A percentile compares a stretch with the other conserved stretches of the same genome.
phyloP scores from a whole-genome alignment of 257 asterid genomes.

The Sherardia arvensis region DNA sequence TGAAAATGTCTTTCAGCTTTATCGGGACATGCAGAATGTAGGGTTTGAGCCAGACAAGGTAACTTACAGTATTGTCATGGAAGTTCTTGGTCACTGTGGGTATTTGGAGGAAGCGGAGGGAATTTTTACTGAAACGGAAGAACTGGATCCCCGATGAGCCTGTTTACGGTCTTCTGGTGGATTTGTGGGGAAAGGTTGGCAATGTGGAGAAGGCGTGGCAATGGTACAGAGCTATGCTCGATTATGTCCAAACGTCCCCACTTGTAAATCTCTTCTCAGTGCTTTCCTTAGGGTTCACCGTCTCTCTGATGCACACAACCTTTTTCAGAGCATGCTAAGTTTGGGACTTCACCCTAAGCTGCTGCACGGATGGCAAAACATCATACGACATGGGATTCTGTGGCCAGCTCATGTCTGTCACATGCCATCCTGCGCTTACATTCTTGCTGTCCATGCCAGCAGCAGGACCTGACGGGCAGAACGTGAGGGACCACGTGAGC shows the following conservation, averaged over 20 bases:
- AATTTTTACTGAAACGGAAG: conserved; percentile 58
- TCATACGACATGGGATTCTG: no score
- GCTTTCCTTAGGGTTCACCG: conserved; percentile 92
- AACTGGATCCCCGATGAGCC: conserved; percentile 99
- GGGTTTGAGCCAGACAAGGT: conserved; percentile 94
- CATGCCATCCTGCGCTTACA: conserved; percentile 78
- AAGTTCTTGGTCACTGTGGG: conserved; percentile 95
- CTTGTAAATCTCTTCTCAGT: conserved; percentile 86
- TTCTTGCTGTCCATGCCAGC: conserved; percentile 81
- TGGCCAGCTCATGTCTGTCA: conserved; percentile 78
- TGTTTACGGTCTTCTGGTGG: conserved; percentile 86
- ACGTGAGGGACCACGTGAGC: no score
- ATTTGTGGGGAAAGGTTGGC: conserved; percentile 89
- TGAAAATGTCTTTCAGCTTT: conserved; percentile 66
- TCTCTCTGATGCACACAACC: conserved; percentile 58
- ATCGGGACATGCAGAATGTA: conserved; percentile 84
- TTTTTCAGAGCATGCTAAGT: conserved; percentile 70
- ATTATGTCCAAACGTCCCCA: conserved; percentile 81
- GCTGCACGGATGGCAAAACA: conserved; percentile 81
- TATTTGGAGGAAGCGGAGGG: conserved; percentile 89
- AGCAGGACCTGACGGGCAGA: conserved; percentile 82
- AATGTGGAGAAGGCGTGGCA: conserved; percentile 82
- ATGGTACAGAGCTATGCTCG: conserved; percentile 84
- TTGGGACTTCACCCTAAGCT: conserved; percentile 79
- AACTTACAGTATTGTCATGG: conserved; percentile 93